These are phyloP conservation scores for Pythium aquatile DNA, from an alignment of 352 stramenopile species.

Conservation along the genomic window DNA sequence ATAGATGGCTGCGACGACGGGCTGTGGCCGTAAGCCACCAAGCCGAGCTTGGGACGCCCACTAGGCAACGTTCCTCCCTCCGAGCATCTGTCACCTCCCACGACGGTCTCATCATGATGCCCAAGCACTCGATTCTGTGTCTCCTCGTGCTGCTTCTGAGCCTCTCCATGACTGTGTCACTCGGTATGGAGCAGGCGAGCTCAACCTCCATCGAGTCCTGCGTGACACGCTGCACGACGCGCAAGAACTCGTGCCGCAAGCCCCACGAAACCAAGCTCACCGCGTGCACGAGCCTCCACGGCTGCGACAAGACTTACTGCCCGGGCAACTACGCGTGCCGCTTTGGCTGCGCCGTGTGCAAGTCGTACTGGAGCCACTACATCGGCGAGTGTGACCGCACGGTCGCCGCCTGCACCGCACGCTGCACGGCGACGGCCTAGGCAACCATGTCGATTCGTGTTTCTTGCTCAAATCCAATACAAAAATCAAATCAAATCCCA, in stretches of 20 bases:
- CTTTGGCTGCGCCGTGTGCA: slow-evolving; percentile 19
- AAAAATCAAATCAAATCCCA: background rate
- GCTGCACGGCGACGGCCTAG: background rate
- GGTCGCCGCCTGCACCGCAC: slow-evolving; percentile 1
- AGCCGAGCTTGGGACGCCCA: background rate
- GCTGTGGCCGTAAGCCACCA: background rate
- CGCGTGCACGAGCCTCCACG: slow-evolving; percentile 9
- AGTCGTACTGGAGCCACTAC: slow-evolving; percentile 21
- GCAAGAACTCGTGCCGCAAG: background rate
- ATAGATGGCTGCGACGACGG: background rate
- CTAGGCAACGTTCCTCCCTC: slow-evolving; percentile 1
- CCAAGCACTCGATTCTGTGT: background rate
- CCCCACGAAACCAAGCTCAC: background rate
- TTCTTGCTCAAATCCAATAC: background rate
- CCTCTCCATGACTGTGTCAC: background rate
- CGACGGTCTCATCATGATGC: background rate
- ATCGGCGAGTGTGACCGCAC: slow-evolving; percentile 16
- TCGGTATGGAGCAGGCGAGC: background rate
- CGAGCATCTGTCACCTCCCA: too few species aligned
- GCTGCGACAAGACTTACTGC: slow-evolving; percentile 9
- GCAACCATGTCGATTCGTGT: background rate
- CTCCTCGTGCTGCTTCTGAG: background rate
- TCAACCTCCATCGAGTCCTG: background rate
- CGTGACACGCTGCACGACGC: background rate
- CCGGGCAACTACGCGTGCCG: slow-evolving; percentile 12